Percentiles rank a stretch among this genome's conserved stretches.
Evolutionary conservation across 2,329 filamentous ascomycete genomes (phyloP).

Genomic region (Apiospora koreana): DNA sequence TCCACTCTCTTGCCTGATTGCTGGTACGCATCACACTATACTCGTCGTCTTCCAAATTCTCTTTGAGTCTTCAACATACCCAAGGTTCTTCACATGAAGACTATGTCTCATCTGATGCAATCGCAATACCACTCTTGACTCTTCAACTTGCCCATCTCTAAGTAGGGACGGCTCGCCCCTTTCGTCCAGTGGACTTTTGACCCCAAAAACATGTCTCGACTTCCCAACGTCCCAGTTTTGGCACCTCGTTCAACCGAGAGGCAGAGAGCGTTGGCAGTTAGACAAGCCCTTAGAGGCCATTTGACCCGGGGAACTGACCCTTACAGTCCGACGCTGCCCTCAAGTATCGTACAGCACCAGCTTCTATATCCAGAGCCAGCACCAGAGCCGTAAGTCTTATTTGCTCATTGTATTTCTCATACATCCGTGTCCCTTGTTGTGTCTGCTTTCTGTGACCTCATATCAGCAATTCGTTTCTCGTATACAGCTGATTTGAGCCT

Average conservation of each 20-base stretch:
- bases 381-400: neutral
- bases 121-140: neutral
- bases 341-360: neutral
- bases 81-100: neutral
- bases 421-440: neutral
- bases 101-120: too few relatives aligned
- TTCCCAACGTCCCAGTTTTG: neutral
- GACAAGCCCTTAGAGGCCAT: neutral
- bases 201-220: neutral
- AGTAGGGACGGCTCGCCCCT: neutral
- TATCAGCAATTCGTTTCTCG: neutral
- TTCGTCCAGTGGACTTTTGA: neutral
- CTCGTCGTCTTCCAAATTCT: neutral
- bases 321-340: neutral
- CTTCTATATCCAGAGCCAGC: neutral
- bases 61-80: neutral
- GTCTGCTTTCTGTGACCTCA: neutral
- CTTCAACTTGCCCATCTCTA: neutral
- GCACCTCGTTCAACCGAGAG: neutral
- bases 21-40: neutral
- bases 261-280: neutral
- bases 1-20: neutral
- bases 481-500: neutral
- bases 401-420: neutral
- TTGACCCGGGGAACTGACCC: neutral